Conservation (phyloP, 106 monocot species). For the Dendrobium officinale region DNA sequence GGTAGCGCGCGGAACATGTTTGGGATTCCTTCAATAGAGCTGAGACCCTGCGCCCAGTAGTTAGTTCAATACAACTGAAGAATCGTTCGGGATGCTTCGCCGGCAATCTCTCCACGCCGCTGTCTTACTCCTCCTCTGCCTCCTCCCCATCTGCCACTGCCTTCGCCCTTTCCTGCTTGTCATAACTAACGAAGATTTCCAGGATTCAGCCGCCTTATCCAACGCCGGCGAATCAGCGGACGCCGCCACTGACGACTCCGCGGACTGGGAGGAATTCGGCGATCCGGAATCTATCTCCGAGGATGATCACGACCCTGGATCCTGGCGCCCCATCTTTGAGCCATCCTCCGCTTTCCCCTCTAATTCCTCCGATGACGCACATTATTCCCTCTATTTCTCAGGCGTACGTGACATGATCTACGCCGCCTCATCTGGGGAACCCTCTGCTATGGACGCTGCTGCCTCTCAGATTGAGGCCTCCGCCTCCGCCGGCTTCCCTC, state of each 20-base stretch:
- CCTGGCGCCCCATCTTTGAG: constrained; percentile 68
- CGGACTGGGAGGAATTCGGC: constrained; percentile 70
- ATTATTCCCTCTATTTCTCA: constrained; percentile 33
- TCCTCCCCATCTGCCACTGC: constrained; percentile 26
- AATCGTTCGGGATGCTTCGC: background rate
- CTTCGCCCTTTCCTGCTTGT: constrained; percentile 54
- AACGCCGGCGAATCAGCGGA: constrained; percentile 12
- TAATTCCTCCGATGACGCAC: constrained; percentile 13
- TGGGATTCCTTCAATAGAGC: background rate
- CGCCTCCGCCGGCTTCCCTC: constrained; percentile 45
- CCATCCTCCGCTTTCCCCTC: constrained; percentile 12
- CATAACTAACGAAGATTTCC: constrained; percentile 42
- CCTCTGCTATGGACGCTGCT: constrained; percentile 34
- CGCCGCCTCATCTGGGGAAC: constrained; percentile 50
- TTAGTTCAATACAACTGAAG: background rate
- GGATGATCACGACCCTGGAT: constrained; percentile 62
- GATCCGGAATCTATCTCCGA: constrained; percentile 34
- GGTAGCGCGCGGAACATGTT: no score
- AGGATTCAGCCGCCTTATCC: constrained; percentile 19
- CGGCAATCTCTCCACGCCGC: constrained; percentile 10
- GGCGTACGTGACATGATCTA: constrained; percentile 51
- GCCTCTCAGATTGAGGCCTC: constrained; percentile 48
- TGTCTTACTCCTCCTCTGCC: constrained; percentile 15
- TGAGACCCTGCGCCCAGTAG: background rate
- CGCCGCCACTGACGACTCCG: constrained; percentile 24